Evolutionary conservation across 768 basidiomycete genomes (phyloP).

Genomic region (Strobilomyces confusus): DNA sequence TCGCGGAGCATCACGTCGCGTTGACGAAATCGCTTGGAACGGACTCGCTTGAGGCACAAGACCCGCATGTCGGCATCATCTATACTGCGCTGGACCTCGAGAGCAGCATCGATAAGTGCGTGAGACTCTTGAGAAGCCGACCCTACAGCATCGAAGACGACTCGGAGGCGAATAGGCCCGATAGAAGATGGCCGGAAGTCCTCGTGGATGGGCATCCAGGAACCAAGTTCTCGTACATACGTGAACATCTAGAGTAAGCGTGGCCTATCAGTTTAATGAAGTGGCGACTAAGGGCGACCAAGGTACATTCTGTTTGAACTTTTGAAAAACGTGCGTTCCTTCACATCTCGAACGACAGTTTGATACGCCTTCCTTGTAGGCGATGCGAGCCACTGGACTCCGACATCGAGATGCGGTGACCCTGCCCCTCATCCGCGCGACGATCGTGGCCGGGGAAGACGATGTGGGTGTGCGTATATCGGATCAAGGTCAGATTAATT

Average conservation of each 20-base stretch:
- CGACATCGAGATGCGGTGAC: slow-evolving; percentile 41
- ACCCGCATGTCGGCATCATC: slow-evolving; percentile 80
- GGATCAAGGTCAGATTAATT: slow-evolving; percentile 65
- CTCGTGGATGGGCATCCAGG: slow-evolving; percentile 68
- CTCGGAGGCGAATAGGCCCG: slow-evolving; percentile 20
- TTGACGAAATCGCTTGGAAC: slow-evolving; percentile 55
- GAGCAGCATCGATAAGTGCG: slow-evolving; percentile 68
- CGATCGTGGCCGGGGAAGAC: slow-evolving; percentile 70
- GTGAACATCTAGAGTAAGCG: slow-evolving; percentile 78
- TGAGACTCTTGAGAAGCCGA: slow-evolving; percentile 47
- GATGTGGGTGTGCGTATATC: slow-evolving; percentile 82
- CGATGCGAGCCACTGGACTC: slow-evolving; percentile 64
- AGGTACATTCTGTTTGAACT: slow-evolving; percentile 87
- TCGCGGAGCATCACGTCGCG: slow-evolving; percentile 86
- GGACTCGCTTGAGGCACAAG: slow-evolving; percentile 34
- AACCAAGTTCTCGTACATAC: slow-evolving; percentile 76
- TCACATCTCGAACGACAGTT: not conserved
- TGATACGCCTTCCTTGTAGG: slow-evolving; percentile 36
- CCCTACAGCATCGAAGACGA: slow-evolving; percentile 43
- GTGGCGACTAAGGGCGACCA: slow-evolving; percentile 1
- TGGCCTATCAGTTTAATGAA: not conserved
- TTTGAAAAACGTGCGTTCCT: slow-evolving; percentile 74
- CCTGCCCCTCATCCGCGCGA: slow-evolving; percentile 66
- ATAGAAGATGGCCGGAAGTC: slow-evolving; percentile 56
- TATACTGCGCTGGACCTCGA: slow-evolving; percentile 70